These are phyloP conservation scores for Sanguinoderma infundibulare DNA, from an alignment of 1,284 basidiomycete species.

Conservation along the genomic window DNA sequence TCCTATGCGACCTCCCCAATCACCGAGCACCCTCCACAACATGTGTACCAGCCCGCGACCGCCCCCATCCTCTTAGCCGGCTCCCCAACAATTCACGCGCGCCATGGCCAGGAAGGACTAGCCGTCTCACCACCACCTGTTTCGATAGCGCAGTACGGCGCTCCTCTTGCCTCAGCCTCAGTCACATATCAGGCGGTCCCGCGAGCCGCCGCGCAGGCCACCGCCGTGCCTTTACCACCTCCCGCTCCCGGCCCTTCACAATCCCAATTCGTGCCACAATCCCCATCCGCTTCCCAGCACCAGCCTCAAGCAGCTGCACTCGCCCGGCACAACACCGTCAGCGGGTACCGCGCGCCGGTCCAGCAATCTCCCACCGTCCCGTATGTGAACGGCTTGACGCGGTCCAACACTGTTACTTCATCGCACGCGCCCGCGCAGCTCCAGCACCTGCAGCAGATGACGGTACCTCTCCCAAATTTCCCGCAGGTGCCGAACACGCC, in stretches of 20 bases:
- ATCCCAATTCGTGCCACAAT: conserved; percentile 7
- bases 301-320: conserved; percentile 31
- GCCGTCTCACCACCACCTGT: conserved; percentile 28
- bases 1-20: conserved; percentile 19
- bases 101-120: conserved; percentile 15
- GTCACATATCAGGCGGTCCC: conserved; percentile 23
- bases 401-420: conserved; percentile 29
- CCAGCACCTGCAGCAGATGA: conserved; percentile 38
- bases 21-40: conserved; percentile 19
- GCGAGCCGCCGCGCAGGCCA: conserved; percentile 13
- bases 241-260: conserved; percentile 12
- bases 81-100: conserved; percentile 12
- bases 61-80: conserved; percentile 14
- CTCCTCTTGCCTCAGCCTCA: conserved; percentile 18
- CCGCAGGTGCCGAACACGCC: conserved; percentile 69
- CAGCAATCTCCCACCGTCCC: neutral
- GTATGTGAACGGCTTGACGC: conserved; percentile 21
- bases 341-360: conserved; percentile 24
- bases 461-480: conserved; percentile 59
- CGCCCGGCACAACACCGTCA: conserved; percentile 49
- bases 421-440: conserved; percentile 38
- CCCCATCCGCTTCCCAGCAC: conserved; percentile 15
- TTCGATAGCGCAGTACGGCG: conserved; percentile 34
- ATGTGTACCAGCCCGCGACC: conserved; percentile 23
- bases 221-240: conserved; percentile 13